Base-by-base conservation (phyloP, 2,329 filamentous ascomycete genomes). In the Laburnicola sp. region DNA sequence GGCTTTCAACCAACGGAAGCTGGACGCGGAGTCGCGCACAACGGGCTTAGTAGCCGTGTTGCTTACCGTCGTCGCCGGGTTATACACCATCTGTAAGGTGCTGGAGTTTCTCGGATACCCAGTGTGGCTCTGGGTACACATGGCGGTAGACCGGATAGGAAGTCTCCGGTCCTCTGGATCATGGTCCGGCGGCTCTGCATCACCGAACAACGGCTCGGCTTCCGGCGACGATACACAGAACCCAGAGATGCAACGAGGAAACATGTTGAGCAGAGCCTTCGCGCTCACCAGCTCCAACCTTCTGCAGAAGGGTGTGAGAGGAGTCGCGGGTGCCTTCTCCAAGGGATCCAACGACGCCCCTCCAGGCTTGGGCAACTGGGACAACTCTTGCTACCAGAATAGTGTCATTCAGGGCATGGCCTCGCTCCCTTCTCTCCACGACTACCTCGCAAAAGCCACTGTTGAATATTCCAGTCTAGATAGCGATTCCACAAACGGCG, bases 301-400 rank as follows among this genome's bases (percentile, higher is more conserved):
- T 6, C 50, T 77, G n/a, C 59, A 63, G n/a, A 71, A 68, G 45
- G 60, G 68, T 30, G 62, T 70, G 25, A 52, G 63, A 23, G 72
- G 71, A 26, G 54, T 73, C 3, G 63, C 69, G 6, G 71, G 70
- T n/a, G 73, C 73, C 16, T 59, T 71, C 28, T 64, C 75, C 2
- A 63, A 58, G 40, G 63, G 48, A 6, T 53, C 61, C 28, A 65
- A 60, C 49, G 55, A 66, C 45, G 71, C 66, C 9, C 78, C 78
- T 10, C 68, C 78, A 1, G 94, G 94, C 0, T 76, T 97, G 46
- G 91, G 90, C 7, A 99, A 99, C 70, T 87, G 86, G 76, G 90
- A 96, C 76, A 96, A 97, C 70, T 96, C 91, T 1, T 97, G 94
- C 77, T 99, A 96, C 71, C 94, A 97, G 73, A 99, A 99, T 73